These are phyloP conservation scores for Zymoseptoria ardabiliae DNA, from an alignment of 2,329 filamentous ascomycete genomes.

Conservation along the genomic window DNA sequence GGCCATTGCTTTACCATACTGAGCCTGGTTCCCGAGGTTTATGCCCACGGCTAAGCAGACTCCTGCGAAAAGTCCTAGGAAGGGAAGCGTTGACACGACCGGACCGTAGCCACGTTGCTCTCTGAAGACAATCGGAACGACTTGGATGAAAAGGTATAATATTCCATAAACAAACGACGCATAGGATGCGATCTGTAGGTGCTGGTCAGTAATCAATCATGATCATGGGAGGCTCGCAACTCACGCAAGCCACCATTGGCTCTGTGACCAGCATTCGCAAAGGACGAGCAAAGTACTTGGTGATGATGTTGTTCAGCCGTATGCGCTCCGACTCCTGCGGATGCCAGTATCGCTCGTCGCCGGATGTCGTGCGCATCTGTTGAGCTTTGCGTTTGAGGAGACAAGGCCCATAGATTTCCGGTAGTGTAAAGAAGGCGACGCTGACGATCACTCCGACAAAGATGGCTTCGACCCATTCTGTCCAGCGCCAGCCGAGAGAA, in stretches of 20 bases:
- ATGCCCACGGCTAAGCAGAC: conserved; percentile 35
- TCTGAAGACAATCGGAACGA: conserved; percentile 43
- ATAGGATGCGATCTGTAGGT: conserved; percentile 11
- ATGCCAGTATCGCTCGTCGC: conserved; percentile 36
- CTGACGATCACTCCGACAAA: conserved; percentile 27
- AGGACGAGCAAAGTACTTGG: conserved; percentile 38
- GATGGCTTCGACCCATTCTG: conserved; percentile 35
- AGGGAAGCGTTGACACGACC: conserved; percentile 36
- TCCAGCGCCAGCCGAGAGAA: conserved; percentile 31
- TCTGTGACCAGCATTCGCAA: conserved; percentile 41
- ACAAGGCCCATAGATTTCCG: conserved; percentile 35
- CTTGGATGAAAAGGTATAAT: conserved; percentile 41
- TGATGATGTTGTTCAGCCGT: conserved; percentile 34
- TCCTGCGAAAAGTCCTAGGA: conserved; percentile 40
- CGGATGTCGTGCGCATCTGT: conserved; percentile 32
- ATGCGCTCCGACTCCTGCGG: conserved; percentile 41
- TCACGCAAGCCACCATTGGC: conserved; percentile 41
- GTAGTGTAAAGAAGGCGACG: conserved; percentile 29
- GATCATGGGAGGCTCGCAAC: conserved; percentile 29
- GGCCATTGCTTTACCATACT: conserved; percentile 34
- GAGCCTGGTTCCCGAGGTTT: conserved; percentile 44
- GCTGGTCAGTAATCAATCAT: background rate
- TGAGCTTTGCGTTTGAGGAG: conserved; percentile 35
- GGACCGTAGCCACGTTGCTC: conserved; percentile 37
- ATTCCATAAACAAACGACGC: conserved; percentile 35